Evolutionary conservation across 1,284 basidiomycete species (phyloP), one percentile per base, ranked within the genome.

Genomic region (Stygiomarasmius scandens): DNA sequence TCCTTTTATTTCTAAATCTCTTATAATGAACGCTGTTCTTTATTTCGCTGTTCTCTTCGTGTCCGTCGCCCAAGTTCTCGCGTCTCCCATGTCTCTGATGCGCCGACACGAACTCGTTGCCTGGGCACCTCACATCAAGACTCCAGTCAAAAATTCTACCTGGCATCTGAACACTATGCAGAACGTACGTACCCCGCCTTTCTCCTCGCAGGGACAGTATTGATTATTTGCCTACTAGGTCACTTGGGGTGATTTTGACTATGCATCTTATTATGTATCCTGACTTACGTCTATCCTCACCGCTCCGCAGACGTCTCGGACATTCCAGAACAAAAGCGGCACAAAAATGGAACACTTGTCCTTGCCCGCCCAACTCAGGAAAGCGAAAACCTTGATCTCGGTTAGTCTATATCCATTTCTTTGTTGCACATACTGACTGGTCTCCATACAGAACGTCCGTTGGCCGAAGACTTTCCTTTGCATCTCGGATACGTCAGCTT

Each of bases 311-410:
- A 49, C 23, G 25, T 32, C 6, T 32, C 38, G 9, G 46, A 56
- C 41, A 56, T 56, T 10, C 54, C 54, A 10, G 14, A 36, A n/a
- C 27, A 56, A n/a, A 36, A 43, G 24, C 3, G 10, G 1, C n/a
- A 50, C 24, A 3, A 19, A 11, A 51, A 23, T 16, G 54, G 54
- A n/a, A 25, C 19, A 8, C n/a, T 56, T n/a, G 22, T 56, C 19
- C 49, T 56, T 29, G 54, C 48, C 20, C 54, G 49, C 25, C 14
- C 14, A 14, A 54, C 45, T 16, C 3, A 24, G 46, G 25, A 36
- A 12, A 71, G 67, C 45, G 80, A 82, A 67, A 68, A 82, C 66
- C 63, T 83, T 59, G 66, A 80, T 56, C 58, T 65, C 44, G 1
- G 79, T 79, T 55, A 59, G 80, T 70, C 44, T 12, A 20, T 29